Evolutionary conservation across 176 grass and related monocot genomes (phyloP), one percentile per base, ranked within the genome.

Genomic region (Carex pumila): DNA sequence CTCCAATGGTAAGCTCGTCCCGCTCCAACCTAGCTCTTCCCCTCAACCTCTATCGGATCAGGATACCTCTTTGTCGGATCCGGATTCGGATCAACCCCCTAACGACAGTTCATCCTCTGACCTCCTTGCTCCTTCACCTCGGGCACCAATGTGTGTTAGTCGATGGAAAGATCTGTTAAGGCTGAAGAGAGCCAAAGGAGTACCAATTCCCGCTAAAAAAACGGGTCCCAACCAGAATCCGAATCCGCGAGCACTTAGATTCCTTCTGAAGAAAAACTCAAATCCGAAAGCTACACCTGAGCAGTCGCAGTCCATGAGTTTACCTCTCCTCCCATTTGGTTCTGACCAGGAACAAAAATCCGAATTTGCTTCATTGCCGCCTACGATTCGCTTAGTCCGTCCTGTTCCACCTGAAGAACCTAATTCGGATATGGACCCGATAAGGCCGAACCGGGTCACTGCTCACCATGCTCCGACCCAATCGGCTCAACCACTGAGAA

Each of bases 161-260:
- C 79, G 96, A 76, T 99, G 96, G 96, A 87, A 93, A 80, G 93
- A 99, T 88, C 82, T 99, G n/a, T 87, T 99, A 15, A 87, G 96
- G n/a, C 84, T 92, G 54, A 90, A 84, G 81, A 81, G 63, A 60
- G 45, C 85, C 79, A 70, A 93, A 88, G 91, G 88, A 84, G 83
- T 87, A 86, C 52, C 85, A 0, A 3, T 79, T 10, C 7, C 85
- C 5, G 81, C 85, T 54, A 89, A 83, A 66, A 89, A 77, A 0
- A 0, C 57, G 0, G 25, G 45, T 15, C 2, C 85, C 7, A 92
- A 87, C 7, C 78, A 91, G 9, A 93, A 88, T 60, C 91, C 88
- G 11, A 87, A 95, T 39, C 89, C 89, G 19, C 91, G 91, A 0
- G 65, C 94, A n/a, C 96, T 99, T 62, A 83, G 91, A 84, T 90